Evolutionary conservation across 1,284 basidiomycete species (phyloP), one percentile per base, ranked within the genome.

Genomic region (Malassezia sympodialis): DNA sequence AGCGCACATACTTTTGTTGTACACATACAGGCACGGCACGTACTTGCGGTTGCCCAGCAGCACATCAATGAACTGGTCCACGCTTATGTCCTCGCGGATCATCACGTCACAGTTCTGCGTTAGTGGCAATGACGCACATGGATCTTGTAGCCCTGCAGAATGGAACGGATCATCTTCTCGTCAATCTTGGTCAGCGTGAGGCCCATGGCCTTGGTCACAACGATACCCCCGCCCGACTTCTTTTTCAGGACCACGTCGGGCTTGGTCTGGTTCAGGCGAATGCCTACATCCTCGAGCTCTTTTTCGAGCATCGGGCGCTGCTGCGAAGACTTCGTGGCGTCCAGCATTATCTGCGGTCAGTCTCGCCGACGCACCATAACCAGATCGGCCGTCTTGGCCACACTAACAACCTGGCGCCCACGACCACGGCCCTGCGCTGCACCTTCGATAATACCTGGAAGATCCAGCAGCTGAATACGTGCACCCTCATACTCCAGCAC

Each of bases 401-500:
- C 76, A 15, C 75, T 70, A 15, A 98, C 90, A 26, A 98, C 93
- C 77, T 98, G 93, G 62, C 93, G 83, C 45, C 93, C 93, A 68
- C 93, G 82, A 31, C 93, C 93, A 63, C 90, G 82, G 62, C 89
- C 87, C 80, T 60, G 50, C 17, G 51, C 50, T 45, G 93, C 91
- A 41, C 91, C 93, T 76, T 96, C 91, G 21, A 96, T 90, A 70
- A 98, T 98, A 77, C 93, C 93, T 2, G 93, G 93, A 53, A 98
- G 77, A 82, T 98, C 93, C 43, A 98, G 56, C 43, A 69, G 58
- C 56, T 60, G 61, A 23, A 68, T 67, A 40, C 58, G 60, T 8
- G 61, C 56, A 15, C 75, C 19, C 91, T 93, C 57, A 49, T 65
- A 62, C 31, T 65, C 61, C 21, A 62, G 56, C 37, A 67, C 65